A percentile compares a stretch with the other conserved stretches of the same genome.
Evolutionary conservation across 2,329 filamentous ascomycete species (phyloP).

Genomic region (Xylaria hypoxylon): DNA sequence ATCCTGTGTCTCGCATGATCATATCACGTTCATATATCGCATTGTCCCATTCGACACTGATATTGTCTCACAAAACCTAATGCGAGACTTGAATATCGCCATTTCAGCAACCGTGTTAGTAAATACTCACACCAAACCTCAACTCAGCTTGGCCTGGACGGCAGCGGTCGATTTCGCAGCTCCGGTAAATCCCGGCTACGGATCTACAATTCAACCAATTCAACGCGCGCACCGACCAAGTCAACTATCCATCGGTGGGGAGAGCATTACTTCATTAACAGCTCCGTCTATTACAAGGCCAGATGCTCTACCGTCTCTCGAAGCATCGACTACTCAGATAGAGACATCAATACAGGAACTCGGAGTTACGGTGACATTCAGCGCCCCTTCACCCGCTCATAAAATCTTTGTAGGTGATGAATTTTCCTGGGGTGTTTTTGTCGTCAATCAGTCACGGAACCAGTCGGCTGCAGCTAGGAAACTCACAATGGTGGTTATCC

Average conservation of each 20-base stretch:
- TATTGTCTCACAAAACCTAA: conserved; percentile 58
- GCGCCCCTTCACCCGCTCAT: conserved; percentile 64
- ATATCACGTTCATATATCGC: conserved; percentile 79
- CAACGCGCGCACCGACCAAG: conserved; percentile 71
- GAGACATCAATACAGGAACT: conserved; percentile 68
- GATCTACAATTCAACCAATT: conserved; percentile 67
- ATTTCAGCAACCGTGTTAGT: conserved; percentile 71
- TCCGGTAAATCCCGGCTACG: conserved; percentile 73
- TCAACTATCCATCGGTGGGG: conserved; percentile 71
- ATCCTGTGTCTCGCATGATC: conserved; percentile 76
- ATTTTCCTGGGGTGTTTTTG: conserved; percentile 79
- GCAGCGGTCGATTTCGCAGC: conserved; percentile 76
- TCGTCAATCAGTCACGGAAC: conserved; percentile 74
- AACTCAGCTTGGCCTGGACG: conserved; percentile 74
- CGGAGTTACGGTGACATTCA: conserved; percentile 81
- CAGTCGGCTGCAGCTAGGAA: conserved; percentile 65
- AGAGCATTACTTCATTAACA: conserved; percentile 65
- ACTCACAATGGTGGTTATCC: conserved; percentile 75
- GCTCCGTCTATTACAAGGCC: conserved; percentile 69
- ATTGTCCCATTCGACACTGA: conserved; percentile 66
- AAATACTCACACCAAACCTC: conserved; percentile 65
- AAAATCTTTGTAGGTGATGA: conserved; percentile 70
- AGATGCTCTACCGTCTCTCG: conserved; percentile 69
- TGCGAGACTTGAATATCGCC: conserved; percentile 67
- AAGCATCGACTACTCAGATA: conserved; percentile 61